Conservation (phyloP, 2,329 filamentous ascomycete species). For the Aspergillaceae sp. region DNA sequence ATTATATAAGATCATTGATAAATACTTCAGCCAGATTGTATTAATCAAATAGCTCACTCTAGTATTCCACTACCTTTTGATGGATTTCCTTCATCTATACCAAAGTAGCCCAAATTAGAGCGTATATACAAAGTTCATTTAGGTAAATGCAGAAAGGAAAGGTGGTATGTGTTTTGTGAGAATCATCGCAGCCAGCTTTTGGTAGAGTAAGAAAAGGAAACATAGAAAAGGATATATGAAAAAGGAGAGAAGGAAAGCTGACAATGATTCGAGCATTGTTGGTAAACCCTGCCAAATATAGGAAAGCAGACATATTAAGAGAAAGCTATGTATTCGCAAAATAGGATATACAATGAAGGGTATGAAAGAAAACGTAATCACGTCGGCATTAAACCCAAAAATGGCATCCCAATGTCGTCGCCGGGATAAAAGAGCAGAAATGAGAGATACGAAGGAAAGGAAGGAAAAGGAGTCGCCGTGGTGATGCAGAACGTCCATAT, state of each 20-base stretch:
- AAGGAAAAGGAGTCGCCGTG: too few relatives aligned
- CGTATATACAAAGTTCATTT: too few relatives aligned
- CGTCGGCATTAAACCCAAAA: neutral
- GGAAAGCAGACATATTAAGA: neutral
- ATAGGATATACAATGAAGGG: neutral
- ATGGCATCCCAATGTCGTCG: neutral
- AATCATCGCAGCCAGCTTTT: neutral
- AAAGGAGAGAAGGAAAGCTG: neutral
- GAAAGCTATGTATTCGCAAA: neutral
- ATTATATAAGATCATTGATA: too few relatives aligned
- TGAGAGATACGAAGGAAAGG: neutral
- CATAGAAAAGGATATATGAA: neutral
- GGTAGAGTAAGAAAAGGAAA: too few relatives aligned
- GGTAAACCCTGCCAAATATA: constrained; percentile 1
- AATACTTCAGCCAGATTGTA: too few relatives aligned
- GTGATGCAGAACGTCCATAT: neutral
- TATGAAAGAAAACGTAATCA: constrained; percentile 1
- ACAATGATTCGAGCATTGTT: neutral
- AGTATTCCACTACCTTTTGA: too few relatives aligned
- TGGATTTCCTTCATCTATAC: too few relatives aligned
- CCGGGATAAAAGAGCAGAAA: neutral
- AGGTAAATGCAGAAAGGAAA: too few relatives aligned
- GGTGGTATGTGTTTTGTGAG: neutral
- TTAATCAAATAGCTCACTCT: too few relatives aligned
- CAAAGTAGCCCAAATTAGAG: too few relatives aligned